Evolutionary conservation across 805 yeast genomes (phyloP), one percentile per base, ranked within the genome.

Genomic region (Candida morakotiae): DNA sequence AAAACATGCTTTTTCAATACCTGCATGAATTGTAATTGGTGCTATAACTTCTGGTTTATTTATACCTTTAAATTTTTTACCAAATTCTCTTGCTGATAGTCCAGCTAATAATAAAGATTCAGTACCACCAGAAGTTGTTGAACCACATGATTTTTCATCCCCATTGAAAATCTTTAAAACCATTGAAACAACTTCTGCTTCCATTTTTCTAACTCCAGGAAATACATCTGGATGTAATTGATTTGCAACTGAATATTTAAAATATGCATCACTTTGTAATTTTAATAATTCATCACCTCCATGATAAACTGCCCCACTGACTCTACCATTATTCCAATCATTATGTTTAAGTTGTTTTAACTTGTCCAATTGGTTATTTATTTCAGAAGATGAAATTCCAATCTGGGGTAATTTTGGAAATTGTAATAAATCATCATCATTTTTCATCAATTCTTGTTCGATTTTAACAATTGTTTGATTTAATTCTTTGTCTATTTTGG

Each of bases 181-280:
- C 98, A 93, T 93, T 1, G 91, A 69, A 3, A 91, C 97, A 9
- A 89, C 87, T 53, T 93, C 98, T 5, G 96, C 69, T 55, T 91
- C 98, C 96, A 91, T 89, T 58, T 91, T 88, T 29, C 98, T 77
- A 6, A 91, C 85, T 5, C 94, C 98, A 0, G 98, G 98, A 55
- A 91, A 91, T 3, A 88, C 93, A 60, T 91, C 98, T 0, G 98
- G 98, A 57, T 91, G 98, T 35, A 91, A 68, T 62, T 93, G 98
- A 62, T 93, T 91, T 2, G 97, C 87, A 17, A 89, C 88, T 5
- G 93, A 77, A 58, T 77, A 89, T 52, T 74, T 73, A 37, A 78
- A 74, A 57, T 78, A 89, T 0, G 96, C 93, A 38, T 73, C 60
- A 7, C 93, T 64, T 60, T 93, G 98, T 25, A 93, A 65, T 26